These are phyloP conservation scores for Neofusicoccum cordaticola DNA, from an alignment of 2,329 filamentous ascomycete species.

Conservation along the genomic window DNA sequence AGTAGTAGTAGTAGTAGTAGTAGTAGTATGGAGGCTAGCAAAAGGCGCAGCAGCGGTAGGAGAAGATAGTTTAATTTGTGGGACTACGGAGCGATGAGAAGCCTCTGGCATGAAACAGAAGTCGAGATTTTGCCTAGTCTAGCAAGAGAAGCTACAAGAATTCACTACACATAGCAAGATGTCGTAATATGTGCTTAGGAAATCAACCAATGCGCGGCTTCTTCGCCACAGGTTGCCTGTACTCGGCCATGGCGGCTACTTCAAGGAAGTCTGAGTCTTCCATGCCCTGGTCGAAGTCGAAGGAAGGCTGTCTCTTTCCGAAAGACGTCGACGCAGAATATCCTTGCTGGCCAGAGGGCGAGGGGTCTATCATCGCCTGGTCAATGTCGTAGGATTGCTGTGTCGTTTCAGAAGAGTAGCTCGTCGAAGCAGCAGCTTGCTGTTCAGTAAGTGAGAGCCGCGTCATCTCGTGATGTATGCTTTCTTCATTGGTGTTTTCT, in stretches of 20 bases:
- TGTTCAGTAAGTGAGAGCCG: not conserved
- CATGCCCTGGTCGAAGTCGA: not conserved
- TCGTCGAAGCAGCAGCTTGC: not conserved
- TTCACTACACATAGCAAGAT: not conserved
- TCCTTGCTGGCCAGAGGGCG: not conserved
- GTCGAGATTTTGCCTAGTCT: too few relatives aligned
- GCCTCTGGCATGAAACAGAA: too few relatives aligned
- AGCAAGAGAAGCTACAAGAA: too few relatives aligned
- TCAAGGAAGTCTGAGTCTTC: not conserved
- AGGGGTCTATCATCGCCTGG: not conserved
- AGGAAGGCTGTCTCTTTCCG: not conserved
- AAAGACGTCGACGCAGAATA: not conserved
- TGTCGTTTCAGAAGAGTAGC: not conserved
- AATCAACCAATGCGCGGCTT: not conserved
- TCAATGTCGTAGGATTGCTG: not conserved
- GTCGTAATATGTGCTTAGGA: too few relatives aligned
- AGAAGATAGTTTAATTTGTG: too few relatives aligned
- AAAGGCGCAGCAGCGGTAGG: too few relatives aligned
- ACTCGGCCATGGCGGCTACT: not conserved
- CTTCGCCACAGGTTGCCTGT: not conserved
- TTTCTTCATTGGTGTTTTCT: not conserved
- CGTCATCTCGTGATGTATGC: not conserved
- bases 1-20: too few relatives aligned
- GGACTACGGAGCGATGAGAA: too few relatives aligned
- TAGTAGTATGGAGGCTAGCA: too few relatives aligned